A percentile compares a stretch with the other conserved stretches of the same genome.
Conservation (phyloP, 179 eudicot species). For the Corrigiola litoralis region DNA sequence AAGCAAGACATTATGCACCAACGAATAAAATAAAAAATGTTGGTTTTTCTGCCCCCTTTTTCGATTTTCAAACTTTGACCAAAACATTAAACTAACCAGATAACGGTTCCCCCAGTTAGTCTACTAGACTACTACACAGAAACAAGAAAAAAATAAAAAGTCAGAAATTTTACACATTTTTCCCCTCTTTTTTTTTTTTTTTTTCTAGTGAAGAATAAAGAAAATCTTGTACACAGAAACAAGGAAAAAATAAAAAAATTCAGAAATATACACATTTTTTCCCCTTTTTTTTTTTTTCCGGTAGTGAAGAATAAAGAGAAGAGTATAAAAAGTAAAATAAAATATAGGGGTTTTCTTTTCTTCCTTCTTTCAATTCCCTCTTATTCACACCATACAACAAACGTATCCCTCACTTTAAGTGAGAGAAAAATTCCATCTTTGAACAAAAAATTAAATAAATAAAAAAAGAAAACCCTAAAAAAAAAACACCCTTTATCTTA, state of each 20-base stretch:
- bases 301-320: not conserved
- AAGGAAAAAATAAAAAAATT: not conserved
- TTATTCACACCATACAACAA: not conserved
- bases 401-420: not conserved
- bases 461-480: slow-evolving; percentile 19
- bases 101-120: slow-evolving; percentile 10
- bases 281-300: not conserved
- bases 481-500: not conserved
- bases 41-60: not conserved
- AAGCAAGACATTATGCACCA: not conserved
- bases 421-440: not conserved
- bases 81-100: slow-evolving; percentile 9
- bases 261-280: not conserved
- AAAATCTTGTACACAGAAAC: too few relatives aligned
- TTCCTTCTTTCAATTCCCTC: not conserved
- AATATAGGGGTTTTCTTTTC: not conserved
- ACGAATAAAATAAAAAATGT: not conserved
- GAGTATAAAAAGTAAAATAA: not conserved
- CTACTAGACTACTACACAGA: too few relatives aligned
- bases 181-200: not conserved
- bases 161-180: not conserved
- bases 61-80: not conserved
- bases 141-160: too few relatives aligned
- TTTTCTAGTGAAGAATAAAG: too few relatives aligned
- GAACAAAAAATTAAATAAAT: not conserved